A percentile compares a stretch with the other conserved stretches of the same genome.
Conservation (phyloP, 306 rosid genomes). For the Begonia masoniana region DNA sequence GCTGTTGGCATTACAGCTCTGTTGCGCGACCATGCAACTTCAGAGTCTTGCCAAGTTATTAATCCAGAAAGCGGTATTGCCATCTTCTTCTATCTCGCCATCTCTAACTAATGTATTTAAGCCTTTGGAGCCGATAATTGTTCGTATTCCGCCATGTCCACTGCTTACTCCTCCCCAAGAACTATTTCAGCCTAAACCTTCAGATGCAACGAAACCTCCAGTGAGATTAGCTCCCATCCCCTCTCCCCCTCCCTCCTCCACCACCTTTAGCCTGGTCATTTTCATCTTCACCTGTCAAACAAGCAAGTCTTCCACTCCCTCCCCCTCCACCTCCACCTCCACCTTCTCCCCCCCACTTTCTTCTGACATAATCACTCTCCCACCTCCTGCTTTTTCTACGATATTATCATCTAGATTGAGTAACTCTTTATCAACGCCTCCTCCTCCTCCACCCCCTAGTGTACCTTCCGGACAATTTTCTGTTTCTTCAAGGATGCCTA, state of each 20-base stretch:
- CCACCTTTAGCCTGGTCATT: conserved; percentile 15
- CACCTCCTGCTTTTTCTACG: too few relatives aligned
- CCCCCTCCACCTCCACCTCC: conserved; percentile 1
- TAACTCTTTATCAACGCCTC: conserved; percentile 21
- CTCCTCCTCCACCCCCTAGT: conserved; percentile 17
- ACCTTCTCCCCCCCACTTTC: conserved; percentile 2
- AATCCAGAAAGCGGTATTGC: conserved; percentile 8
- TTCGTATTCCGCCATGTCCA: conserved; percentile 17
- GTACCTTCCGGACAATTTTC: too few relatives aligned
- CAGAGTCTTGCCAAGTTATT: conserved; percentile 25
- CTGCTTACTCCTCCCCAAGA: conserved; percentile 15
- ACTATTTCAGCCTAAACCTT: conserved; percentile 4
- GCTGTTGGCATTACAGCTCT: conserved; percentile 82
- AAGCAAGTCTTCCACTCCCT: conserved; percentile 13
- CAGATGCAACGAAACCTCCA: conserved; percentile 2
- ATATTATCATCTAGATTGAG: not conserved
- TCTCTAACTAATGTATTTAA: conserved; percentile 19
- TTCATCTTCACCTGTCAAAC: conserved; percentile 14
- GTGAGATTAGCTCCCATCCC: conserved; percentile 10
- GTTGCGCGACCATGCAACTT: conserved; percentile 58
- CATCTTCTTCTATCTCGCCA: not conserved
- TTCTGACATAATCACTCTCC: conserved; percentile 15
- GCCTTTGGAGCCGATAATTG: conserved; percentile 16
- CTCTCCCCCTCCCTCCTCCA: conserved; percentile 16
- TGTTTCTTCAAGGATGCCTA: not conserved